A percentile compares a stretch with the other conserved stretches of the same genome.
These are phyloP conservation scores for Flaveria linearis DNA, from an alignment of 129 eudicot genomes.

Conservation along the genomic window DNA sequence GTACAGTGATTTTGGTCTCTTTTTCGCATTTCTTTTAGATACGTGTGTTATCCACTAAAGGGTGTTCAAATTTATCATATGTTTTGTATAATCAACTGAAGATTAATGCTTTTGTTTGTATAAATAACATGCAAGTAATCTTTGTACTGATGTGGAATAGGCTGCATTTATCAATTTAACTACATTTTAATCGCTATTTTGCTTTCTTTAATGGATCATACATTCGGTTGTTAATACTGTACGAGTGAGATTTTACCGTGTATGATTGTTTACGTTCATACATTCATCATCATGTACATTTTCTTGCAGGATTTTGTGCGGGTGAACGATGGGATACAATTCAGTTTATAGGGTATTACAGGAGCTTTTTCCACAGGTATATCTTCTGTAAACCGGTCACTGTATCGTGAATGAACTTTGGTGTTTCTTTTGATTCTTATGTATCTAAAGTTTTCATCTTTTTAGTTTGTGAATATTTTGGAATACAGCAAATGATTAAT, in stretches of 20 bases:
- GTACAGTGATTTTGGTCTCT: too few relatives aligned
- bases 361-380: constrained; percentile 83
- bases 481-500: too few relatives aligned
- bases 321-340: constrained; percentile 57
- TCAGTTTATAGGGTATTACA: constrained; percentile 50
- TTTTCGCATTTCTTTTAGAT: neutral
- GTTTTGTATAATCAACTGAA: neutral
- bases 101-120: neutral
- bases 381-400: neutral
- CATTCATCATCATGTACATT: neutral
- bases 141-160: neutral
- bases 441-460: too few relatives aligned
- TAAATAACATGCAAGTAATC: neutral
- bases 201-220: constrained; percentile 6
- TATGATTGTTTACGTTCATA: too few relatives aligned
- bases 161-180: constrained; percentile 1
- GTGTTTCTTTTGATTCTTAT: neutral
- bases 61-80: neutral
- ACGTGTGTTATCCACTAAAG: neutral
- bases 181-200: neutral
- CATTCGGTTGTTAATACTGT: neutral
- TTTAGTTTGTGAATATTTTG: too few relatives aligned
- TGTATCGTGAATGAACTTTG: neutral
- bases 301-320: constrained; percentile 26
- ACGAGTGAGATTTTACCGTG: too few relatives aligned